These are phyloP conservation scores for Ormosia emarginata DNA, from an alignment of 306 rosid genomes.

Conservation along the genomic window DNA sequence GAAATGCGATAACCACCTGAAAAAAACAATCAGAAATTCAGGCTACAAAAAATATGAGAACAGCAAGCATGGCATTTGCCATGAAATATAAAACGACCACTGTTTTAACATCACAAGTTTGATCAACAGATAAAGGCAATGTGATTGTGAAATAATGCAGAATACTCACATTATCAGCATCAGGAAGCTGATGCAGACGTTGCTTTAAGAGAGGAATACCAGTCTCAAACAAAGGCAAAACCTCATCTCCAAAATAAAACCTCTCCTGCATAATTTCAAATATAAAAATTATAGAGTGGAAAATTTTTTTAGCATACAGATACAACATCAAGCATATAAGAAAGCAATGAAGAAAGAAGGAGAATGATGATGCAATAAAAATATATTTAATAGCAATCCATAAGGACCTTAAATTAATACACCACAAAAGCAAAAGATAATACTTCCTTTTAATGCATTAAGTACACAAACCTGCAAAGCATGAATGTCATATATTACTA, in stretches of 20 bases:
- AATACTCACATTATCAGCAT: constrained; percentile 60
- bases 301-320: not conserved
- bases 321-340: not conserved
- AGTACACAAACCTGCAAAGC: constrained; percentile 79
- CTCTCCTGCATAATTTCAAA: constrained; percentile 64
- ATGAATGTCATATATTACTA: constrained; percentile 90
- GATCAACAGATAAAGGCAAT: constrained; percentile 2
- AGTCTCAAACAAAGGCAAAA: constrained; percentile 94
- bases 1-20: constrained; percentile 95
- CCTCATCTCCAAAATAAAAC: constrained; percentile 94
- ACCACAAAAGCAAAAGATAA: not conserved
- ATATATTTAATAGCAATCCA: not conserved
- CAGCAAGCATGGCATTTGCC: not conserved
- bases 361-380: not conserved
- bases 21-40: constrained; percentile 18
- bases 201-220: constrained; percentile 92
- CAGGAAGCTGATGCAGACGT: constrained; percentile 79
- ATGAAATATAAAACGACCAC: not conserved
- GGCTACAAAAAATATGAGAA: not conserved
- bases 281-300: not conserved
- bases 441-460: constrained; percentile 10
- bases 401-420: not conserved
- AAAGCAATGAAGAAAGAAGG: not conserved
- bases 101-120: not conserved
- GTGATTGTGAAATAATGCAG: not conserved